Evolutionary conservation across 257 asterid genomes (phyloP), one percentile per base, ranked within the genome.

Genomic region (Schizonepeta tenuifolia): DNA sequence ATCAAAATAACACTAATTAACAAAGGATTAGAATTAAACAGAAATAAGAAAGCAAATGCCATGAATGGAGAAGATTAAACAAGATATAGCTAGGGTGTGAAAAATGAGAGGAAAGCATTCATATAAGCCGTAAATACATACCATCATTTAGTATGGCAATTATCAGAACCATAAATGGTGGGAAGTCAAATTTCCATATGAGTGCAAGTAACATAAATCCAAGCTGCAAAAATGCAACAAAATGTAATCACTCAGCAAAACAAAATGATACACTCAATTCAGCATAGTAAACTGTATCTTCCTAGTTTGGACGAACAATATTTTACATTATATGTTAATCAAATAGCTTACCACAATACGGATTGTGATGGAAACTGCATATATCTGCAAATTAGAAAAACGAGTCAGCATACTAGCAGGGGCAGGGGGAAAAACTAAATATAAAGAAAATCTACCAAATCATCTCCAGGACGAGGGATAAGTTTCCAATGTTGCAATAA

Each of bases 81-180:
- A 44, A 71, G 40, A 70, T 22, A 28, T 17, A 46, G 26, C 18
- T 69, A 62, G 68, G 61, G 33, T 14, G 69, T 15, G n/a, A 66
- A 46, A 17, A 36, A n/a, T 40, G 56, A 58, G 67, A 41, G 59
- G 69, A 58, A 71, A 46, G 3, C 17, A 11, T 65, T 66, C 56
- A 28, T 50, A 60, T 15, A 5, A 40, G 44, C 20, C 66, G 61
- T 9, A 63, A 31, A 31, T 17, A 33, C 75, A 12, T 41, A 85
- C 90, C 90, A 49, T 85, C 90, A 66, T 85, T 85, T n/a, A 85
- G 82, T 47, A 85, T 83, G 54, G 90, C 90, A 62, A 85, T 85
- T 43, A 85, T 85, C 72, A 85, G 86, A 74, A 85, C 90, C 90
- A 85, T 85, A 46, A 85, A 85, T 1, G 90, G 90, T n/a, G 90